Base-by-base conservation (phyloP, 192 early-diverging fungal genomes). In the Coemansia sp. region DNA sequence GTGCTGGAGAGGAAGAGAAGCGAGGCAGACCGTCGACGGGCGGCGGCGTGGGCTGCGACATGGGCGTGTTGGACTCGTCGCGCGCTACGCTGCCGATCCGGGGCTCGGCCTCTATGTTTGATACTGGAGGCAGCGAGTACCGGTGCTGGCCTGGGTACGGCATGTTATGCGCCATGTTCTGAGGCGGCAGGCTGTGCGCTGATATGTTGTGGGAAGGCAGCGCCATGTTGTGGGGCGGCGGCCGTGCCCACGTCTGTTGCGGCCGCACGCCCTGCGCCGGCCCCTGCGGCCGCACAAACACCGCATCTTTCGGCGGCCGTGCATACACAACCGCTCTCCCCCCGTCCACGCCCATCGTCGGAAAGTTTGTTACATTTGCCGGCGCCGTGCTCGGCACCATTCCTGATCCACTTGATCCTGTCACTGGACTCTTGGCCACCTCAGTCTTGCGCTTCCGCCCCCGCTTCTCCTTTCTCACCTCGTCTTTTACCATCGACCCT, bases 391-490 rank as follows among this genome's bases (percentile, higher is more conserved):
- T 63, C 9, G 77, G 62, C 37, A 21, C 21, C 26, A 6, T 26
- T 52, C 21, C 3, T 14, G 50, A 52, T 52, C 9, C 21, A 3
- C 19, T 26, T 19, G 56, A 16, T 43, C 49, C 17, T 39, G 41
- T 39, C 27, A 57, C 50, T 6, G 61, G 49, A 37, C 50, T 62
- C 22, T 61, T 26, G 23, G 45, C 27, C 7, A 23, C 52, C 12
- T 79, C 71, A 29, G 53, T 61, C 57, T 80, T 80, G 38, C 77
- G 72, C 61, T 80, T 80, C 21, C 77, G 64, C 4, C 77, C 77
- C 9, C 77, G 59, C 54, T 64, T 62, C 59, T 80, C 76, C 57
- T 69, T 72, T 1, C 53, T 51, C 50, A 49, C 35, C 2, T 19
- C 65, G 8, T 68, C 65, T 5, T 64, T 65, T 19, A 6, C 51